Percentiles rank a stretch among this genome's conserved stretches.
Conservation (phyloP, 2,329 filamentous ascomycete genomes). For the Beauveria australis region DNA sequence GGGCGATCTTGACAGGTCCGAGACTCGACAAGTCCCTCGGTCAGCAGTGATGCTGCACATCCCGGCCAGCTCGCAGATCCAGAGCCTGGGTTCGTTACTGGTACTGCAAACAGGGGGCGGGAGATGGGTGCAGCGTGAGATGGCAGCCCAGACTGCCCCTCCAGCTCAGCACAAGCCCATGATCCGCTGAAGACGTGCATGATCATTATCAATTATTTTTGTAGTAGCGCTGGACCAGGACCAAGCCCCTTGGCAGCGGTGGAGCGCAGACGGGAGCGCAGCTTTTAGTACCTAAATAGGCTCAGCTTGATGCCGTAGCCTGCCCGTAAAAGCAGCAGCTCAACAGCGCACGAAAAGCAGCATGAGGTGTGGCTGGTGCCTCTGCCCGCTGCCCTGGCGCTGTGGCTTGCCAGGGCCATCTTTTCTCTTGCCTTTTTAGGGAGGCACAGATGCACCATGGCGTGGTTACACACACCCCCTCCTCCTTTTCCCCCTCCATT, state of each 20-base stretch:
- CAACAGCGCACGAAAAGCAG: not conserved
- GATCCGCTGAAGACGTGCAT: conserved; percentile 2
- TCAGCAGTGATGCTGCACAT: not conserved
- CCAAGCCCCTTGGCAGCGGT: not conserved
- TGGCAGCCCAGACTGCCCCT: not conserved
- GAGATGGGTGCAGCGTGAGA: not conserved
- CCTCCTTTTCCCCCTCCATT: not conserved
- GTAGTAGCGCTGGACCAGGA: not conserved
- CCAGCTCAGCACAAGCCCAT: not conserved
- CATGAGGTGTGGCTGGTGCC: conserved; percentile 9
- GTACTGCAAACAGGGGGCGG: not conserved
- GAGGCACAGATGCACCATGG: not conserved
- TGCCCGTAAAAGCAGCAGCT: conserved; percentile 5
- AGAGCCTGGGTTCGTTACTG: not conserved
- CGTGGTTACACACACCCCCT: not conserved
- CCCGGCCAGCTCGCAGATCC: not conserved
- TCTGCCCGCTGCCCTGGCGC: not conserved
- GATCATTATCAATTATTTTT: not conserved
- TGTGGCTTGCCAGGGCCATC: conserved; percentile 6
- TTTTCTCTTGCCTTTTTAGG: conserved; percentile 9
- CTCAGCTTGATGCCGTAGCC: not conserved
- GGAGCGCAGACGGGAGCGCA: not conserved
- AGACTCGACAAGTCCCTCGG: not conserved
- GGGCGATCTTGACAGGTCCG: not conserved
- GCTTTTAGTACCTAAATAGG: not conserved